Evolutionary conservation across 2,329 filamentous ascomycete species (phyloP).

Genomic region (Ascochyta clinopodiicola): DNA sequence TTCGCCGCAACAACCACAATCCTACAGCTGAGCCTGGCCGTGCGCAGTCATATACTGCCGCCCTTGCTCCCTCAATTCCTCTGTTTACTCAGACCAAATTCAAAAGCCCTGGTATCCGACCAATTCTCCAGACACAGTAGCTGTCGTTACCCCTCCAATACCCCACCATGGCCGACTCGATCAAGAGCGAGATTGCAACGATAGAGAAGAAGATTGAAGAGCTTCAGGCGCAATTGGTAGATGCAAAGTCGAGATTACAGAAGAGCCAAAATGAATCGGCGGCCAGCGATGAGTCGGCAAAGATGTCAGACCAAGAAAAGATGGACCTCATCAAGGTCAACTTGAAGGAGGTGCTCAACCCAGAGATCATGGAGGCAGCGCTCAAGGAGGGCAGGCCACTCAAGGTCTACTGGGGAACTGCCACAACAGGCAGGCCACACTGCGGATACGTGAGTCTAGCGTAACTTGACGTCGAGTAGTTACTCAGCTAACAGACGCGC

Average conservation of each 20-base stretch:
- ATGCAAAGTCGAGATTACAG: conserved; percentile 38
- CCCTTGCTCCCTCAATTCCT: background rate
- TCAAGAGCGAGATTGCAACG: conserved; percentile 41
- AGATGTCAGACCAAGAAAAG: conserved; percentile 63
- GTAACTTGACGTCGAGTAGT: background rate
- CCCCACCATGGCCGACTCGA: conserved; percentile 42
- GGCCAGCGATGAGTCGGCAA: conserved; percentile 29
- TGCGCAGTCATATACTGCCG: conserved; percentile 8
- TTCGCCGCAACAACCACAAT: conserved; percentile 12
- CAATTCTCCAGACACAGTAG: conserved; percentile 15
- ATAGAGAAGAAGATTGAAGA: conserved; percentile 44
- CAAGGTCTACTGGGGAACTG: conserved; percentile 88
- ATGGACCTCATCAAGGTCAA: conserved; percentile 80
- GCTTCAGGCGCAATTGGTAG: conserved; percentile 37
- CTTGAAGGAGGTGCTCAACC: conserved; percentile 81
- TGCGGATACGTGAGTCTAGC: conserved; percentile 70
- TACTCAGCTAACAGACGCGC: conserved; percentile 8
- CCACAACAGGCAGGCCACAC: conserved; percentile 86
- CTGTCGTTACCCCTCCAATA: conserved; percentile 23
- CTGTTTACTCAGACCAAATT: background rate
- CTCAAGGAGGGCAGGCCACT: conserved; percentile 71
- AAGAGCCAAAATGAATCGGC: conserved; percentile 28
- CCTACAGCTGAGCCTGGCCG: conserved; percentile 13
- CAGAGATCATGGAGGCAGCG: conserved; percentile 78
- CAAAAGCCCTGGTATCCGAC: background rate